Percentiles rank a stretch among this genome's conserved stretches.
phyloP scores from a whole-genome alignment of 352 stramenopile genomes.

The Plasmopara muralis region DNA sequence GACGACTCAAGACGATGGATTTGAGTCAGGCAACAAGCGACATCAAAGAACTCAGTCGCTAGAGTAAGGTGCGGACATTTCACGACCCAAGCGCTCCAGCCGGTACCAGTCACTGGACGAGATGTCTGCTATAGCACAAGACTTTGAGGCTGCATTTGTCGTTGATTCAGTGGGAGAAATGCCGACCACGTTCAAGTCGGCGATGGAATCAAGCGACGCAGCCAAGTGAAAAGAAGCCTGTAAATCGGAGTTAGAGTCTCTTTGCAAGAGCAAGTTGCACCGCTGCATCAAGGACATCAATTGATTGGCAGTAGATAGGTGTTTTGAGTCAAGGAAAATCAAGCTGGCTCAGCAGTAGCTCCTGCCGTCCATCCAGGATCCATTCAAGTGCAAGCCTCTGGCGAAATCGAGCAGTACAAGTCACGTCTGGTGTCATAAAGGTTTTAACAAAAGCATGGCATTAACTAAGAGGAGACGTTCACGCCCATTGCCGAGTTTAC shows the following conservation, averaged over 20 bases:
- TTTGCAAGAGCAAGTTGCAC: background rate
- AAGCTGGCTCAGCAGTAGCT: too few species aligned
- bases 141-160: conserved; percentile 6
- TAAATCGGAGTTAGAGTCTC: background rate
- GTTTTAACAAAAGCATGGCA: background rate
- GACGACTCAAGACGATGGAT: background rate
- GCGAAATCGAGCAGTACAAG: background rate
- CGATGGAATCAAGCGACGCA: conserved; percentile 12
- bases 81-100: background rate
- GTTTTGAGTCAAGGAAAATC: background rate
- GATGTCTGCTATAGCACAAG: conserved; percentile 3
- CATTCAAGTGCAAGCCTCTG: too few species aligned
- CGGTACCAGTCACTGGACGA: background rate
- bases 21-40: background rate
- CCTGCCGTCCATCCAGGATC: too few species aligned
- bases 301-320: background rate
- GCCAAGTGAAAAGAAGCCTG: conserved; percentile 13
- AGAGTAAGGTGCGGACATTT: background rate
- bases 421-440: background rate
- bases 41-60: background rate
- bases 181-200: conserved; percentile 7
- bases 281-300: background rate
- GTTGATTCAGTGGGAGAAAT: conserved; percentile 9
- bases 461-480: background rate
- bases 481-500: too few species aligned